Base-by-base conservation (phyloP, 768 basidiomycete species). In the Xerocomellus dryophilus region DNA sequence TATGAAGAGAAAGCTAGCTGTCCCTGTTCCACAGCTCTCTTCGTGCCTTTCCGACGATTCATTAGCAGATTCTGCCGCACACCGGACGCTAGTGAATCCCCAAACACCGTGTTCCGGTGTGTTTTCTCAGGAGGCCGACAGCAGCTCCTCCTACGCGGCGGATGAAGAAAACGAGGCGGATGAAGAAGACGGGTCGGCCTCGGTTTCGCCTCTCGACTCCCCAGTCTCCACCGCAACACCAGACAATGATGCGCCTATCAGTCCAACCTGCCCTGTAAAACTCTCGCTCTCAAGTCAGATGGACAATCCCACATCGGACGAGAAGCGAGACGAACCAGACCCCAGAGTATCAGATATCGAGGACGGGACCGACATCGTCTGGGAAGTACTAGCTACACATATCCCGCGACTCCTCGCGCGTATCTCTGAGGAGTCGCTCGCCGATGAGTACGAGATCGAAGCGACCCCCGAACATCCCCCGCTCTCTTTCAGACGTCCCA, bases 21-120 rank as follows among this genome's bases (percentile, higher is more conserved):
- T 40, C 1, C 60, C 60, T 21, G 10, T 61, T 36, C 60, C 54
- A 15, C 49, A 34, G 14, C 46, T 61, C 5, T 61, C 60, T 5
- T 31, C 29, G 0, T 55, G 42, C 38, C 35, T 62, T 31, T 54
- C 56, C 23, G 52, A 58, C 7, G 56, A 58, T 10, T 54, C 60
- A 1, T 17, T 51, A 4, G 41, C 31, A 3, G 49, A 50, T 23
- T 48, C 45, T n/a, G 43, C 43, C 5, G 31, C 48, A 17, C 46
- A 49, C 2, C 43, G 10, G 7, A 43, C 31, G 21, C 25, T 27
- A 17, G 41, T 42, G 4, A 31, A 34, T 7, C 32, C 17, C 10
- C 36, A 11, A 7, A 7, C n/a, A 7, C 38, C 39, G 23, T 25
- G 15, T 23, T 46, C 47, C 3, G 20, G 23, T 20, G 11, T 11